Evolutionary conservation across 345 rosid genomes (phyloP).

Genomic region (Lumnitzera racemosa): DNA sequence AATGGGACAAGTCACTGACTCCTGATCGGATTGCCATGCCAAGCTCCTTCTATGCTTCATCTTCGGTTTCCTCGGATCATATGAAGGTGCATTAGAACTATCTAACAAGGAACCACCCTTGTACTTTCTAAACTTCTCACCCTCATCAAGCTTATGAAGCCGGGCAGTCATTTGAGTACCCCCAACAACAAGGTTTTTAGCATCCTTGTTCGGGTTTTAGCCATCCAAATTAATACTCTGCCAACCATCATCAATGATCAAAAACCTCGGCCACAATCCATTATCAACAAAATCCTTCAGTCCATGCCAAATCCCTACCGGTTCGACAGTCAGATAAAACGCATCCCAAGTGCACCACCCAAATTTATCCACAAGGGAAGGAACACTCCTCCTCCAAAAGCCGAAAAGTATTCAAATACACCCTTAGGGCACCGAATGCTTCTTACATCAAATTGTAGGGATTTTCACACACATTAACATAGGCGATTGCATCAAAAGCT

Average conservation of each 20-base stretch:
- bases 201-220: conserved; percentile 33
- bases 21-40: conserved; percentile 34
- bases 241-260: conserved; percentile 51
- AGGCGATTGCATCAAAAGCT: conserved; percentile 19
- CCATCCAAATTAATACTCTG: conserved; percentile 49
- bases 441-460: conserved; percentile 30
- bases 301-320: conserved; percentile 32
- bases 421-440: conserved; percentile 27
- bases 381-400: conserved; percentile 31
- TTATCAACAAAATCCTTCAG: conserved; percentile 27
- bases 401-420: conserved; percentile 32
- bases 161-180: conserved; percentile 85
- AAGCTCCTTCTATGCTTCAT: conserved; percentile 45
- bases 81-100: conserved; percentile 29
- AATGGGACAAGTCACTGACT: conserved; percentile 21
- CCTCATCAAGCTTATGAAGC: conserved; percentile 55
- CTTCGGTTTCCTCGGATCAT: conserved; percentile 52
- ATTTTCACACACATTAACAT: conserved; percentile 27
- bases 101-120: conserved; percentile 40
- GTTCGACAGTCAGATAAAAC: conserved; percentile 33
- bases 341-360: conserved; percentile 64
- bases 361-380: conserved; percentile 40
- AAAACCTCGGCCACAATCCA: conserved; percentile 38
- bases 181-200: conserved; percentile 63
- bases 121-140: conserved; percentile 62